These are phyloP conservation scores for Populus simonii DNA, from an alignment of 345 rosid species.

Conservation along the genomic window DNA sequence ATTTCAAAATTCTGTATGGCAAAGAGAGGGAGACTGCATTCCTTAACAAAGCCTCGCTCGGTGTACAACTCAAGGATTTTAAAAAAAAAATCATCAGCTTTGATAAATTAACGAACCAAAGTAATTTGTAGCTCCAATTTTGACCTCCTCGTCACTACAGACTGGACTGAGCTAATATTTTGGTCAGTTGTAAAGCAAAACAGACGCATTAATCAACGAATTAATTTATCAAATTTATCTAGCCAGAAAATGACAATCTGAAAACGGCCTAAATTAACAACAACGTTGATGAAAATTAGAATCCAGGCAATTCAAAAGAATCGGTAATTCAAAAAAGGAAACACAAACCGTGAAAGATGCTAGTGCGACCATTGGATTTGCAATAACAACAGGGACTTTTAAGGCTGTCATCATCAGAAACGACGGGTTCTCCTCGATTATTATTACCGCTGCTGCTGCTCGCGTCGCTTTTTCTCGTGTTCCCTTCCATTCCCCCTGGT, in stretches of 20 bases:
- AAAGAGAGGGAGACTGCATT: not conserved
- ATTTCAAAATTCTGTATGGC: not conserved
- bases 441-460: conserved; percentile 37
- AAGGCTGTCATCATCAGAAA: conserved; percentile 50
- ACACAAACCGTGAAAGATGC: conserved; percentile 69
- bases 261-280: not conserved
- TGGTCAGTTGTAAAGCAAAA: not conserved
- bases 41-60: not conserved
- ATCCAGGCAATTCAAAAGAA: not conserved
- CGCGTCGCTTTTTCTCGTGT: conserved; percentile 51
- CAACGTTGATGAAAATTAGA: not conserved
- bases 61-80: too few species aligned
- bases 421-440: conserved; percentile 50
- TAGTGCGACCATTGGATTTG: conserved; percentile 42
- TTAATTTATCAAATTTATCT: not conserved
- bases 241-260: not conserved
- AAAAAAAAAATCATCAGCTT: not conserved
- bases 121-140: not conserved
- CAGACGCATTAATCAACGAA: not conserved
- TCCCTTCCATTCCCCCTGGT: conserved; percentile 30
- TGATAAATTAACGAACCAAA: not conserved
- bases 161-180: not conserved
- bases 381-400: conserved; percentile 75
- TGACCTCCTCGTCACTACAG: not conserved
- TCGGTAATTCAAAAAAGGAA: not conserved